Evolutionary conservation across 768 basidiomycete species (phyloP).

Genomic region (Mycena polygramma): DNA sequence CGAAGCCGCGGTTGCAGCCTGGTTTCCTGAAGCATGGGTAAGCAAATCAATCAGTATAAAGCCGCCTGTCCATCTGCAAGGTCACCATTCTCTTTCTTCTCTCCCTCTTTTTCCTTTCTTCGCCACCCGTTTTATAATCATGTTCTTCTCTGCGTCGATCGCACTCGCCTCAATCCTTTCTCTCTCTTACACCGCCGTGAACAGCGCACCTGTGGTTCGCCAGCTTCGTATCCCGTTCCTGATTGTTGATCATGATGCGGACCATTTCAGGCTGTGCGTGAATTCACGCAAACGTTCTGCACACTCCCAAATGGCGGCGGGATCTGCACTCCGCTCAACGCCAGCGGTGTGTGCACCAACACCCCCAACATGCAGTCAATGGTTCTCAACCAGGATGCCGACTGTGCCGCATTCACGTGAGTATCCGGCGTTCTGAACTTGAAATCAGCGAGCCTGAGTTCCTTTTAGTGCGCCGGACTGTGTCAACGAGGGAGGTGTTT

Average conservation of each 20-base stretch:
- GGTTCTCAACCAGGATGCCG: slow-evolving; percentile 3
- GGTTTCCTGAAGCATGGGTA: too few relatives aligned
- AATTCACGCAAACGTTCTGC: background rate
- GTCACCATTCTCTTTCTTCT: background rate
- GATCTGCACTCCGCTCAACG: slow-evolving; percentile 13
- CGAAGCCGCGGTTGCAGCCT: too few relatives aligned
- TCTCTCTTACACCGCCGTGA: background rate
- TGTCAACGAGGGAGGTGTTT: background rate
- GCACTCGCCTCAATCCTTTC: slow-evolving; percentile 8
- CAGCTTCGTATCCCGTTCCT: too few relatives aligned
- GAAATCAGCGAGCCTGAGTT: background rate
- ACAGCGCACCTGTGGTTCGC: slow-evolving; percentile 20
- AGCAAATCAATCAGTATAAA: too few relatives aligned
- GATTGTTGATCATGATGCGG: too few relatives aligned
- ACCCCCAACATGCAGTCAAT: slow-evolving; percentile 16
- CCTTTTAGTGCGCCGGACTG: slow-evolving; percentile 2
- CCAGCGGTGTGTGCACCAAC: slow-evolving; percentile 6
- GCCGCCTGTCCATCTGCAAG: background rate
- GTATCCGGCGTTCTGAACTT: background rate
- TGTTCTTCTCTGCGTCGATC: slow-evolving; percentile 12
- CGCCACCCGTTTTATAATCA: background rate
- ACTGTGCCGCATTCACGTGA: slow-evolving; percentile 2
- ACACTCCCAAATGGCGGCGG: background rate
- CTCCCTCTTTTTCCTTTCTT: background rate
- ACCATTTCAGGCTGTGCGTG: background rate